phyloP scores from a whole-genome alignment of 148 eudicot species.

The Fagopyrum homotropicum region DNA sequence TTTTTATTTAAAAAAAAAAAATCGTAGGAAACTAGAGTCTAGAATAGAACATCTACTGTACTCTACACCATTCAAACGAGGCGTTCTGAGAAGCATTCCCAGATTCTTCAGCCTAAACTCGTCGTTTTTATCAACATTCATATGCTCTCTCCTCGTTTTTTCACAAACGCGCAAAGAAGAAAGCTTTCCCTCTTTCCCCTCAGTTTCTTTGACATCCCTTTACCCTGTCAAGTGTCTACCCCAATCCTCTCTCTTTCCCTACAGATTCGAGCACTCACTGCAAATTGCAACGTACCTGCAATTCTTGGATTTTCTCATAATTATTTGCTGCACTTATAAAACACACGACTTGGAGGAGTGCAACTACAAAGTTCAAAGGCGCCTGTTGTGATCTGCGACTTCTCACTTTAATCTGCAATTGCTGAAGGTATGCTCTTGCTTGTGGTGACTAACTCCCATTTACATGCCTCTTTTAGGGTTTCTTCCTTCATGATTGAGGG shows the following conservation, averaged over 20 bases:
- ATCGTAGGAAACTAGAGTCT: too few species aligned
- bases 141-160: not conserved
- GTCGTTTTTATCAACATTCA: not conserved
- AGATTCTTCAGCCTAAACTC: not conserved
- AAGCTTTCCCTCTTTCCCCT: not conserved
- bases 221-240: not conserved
- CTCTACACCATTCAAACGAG: not conserved
- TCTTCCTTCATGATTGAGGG: not conserved
- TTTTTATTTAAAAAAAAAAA: too few species aligned
- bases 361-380: not conserved
- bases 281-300: not conserved
- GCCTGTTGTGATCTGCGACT: conserved; percentile 4
- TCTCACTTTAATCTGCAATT: not conserved
- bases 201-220: not conserved
- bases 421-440: not conserved
- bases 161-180: not conserved
- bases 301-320: not conserved
- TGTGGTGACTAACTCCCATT: not conserved
- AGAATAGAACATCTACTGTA: too few species aligned
- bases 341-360: not conserved
- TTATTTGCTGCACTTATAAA: not conserved
- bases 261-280: not conserved
- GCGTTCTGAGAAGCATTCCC: not conserved
- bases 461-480: not conserved
- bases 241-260: not conserved